Percentiles rank a stretch among this genome's conserved stretches.
phyloP scores from a whole-genome alignment of 345 rosid species.

The Salix viminalis region DNA sequence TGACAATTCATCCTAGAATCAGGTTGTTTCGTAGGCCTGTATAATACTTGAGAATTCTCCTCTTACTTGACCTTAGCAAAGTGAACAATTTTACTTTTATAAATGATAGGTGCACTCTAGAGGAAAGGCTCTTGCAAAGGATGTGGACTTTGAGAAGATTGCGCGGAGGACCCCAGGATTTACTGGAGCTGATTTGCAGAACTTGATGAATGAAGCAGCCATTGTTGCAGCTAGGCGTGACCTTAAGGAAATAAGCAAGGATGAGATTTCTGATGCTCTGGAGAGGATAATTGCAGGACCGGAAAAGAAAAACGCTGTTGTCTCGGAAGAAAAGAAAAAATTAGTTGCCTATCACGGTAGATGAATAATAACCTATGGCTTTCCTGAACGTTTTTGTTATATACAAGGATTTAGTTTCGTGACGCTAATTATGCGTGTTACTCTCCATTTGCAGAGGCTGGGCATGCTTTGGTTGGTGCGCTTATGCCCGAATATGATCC shows the following conservation, averaged over 20 bases:
- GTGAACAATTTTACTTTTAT: not conserved
- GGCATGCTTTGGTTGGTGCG: conserved; percentile 95
- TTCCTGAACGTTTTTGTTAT: not conserved
- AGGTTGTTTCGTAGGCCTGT: not conserved
- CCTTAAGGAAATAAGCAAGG: conserved; percentile 96
- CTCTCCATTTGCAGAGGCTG: conserved; percentile 66
- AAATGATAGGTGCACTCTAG: conserved; percentile 80
- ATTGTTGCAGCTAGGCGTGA: conserved; percentile 96
- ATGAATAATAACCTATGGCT: not conserved
- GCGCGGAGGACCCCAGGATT: conserved; percentile 95
- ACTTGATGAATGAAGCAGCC: conserved; percentile 96
- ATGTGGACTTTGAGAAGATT: conserved; percentile 91
- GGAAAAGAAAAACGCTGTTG: conserved; percentile 96
- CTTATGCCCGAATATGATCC: conserved; percentile 98
- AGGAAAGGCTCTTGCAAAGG: conserved; percentile 94
- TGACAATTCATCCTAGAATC: not conserved
- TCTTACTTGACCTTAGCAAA: not conserved
- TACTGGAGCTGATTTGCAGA: conserved; percentile 94
- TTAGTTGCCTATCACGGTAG: conserved; percentile 92
- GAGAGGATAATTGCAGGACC: conserved; percentile 99
- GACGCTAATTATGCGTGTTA: conserved; percentile 1
- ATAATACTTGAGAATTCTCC: not conserved
- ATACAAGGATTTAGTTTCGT: not conserved
- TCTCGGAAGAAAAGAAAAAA: conserved; percentile 86
- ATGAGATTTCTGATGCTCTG: conserved; percentile 92